Base-by-base conservation (phyloP, 2,329 filamentous ascomycete genomes). In the Cryphonectria parasitica region DNA sequence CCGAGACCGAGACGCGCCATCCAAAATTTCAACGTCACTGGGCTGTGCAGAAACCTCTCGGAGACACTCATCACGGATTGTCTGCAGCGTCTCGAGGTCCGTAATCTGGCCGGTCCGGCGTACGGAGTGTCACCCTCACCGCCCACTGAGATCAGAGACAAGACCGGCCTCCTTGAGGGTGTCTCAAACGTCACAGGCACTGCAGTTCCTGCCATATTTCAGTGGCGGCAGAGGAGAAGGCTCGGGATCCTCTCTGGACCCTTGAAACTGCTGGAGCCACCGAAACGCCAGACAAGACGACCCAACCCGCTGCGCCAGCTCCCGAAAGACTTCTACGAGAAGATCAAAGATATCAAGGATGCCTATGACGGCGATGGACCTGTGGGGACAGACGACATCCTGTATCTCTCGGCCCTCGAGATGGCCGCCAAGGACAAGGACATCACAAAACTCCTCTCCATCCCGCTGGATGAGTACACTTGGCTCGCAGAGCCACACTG, bases 341-440 rank as follows among this genome's bases (percentile, higher is more conserved):
- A 49, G 25, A 31, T 72, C 3, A 39, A 69, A 22, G 28, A 49
- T 2, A 34, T 69, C 6, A 28, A 60, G 19, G 52, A 31, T 31
- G 68, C 60, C 6, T 41, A 69, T 25, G 36, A 39, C 2, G 34
- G 34, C 34, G 41, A 45, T 3, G 49, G 39, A 8, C 3, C 39
- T 8, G 15, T 72, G 0, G 41, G 7, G 13, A 64, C 64, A 45
- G 64, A 60, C 7, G 64, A 72, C 34, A 72, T 72, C 11, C 22
- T 72, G 28, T 72, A 54, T 49, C 41, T 72, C 1, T 58, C 70
- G 2, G 61, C 17, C 15, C 19, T 72, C 2, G 70, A 72, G 11
- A 69, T 72, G 63, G 64, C 67, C n/a, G 60, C 60, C 41, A 72
- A 72, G 52, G 67, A 72, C 61, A 69, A 67, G n/a, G 70, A 72